Conservation (phyloP, 2,329 filamentous ascomycete genomes). For the Monosporascus cannonballus region DNA sequence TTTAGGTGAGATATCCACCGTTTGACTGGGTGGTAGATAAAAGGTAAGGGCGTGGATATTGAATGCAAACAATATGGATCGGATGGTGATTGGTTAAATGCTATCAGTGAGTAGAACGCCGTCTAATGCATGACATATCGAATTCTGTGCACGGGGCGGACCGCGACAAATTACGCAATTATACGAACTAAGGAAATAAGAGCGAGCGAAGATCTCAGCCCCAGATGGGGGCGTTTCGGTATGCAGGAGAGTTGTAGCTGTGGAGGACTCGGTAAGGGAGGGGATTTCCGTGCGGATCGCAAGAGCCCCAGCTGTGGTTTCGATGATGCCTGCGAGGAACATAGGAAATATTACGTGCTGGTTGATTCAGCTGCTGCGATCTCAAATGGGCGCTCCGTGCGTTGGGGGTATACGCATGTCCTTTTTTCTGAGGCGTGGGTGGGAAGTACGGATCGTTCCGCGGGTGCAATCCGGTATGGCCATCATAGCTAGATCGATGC, state of each 20-base stretch:
- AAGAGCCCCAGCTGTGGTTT: conserved; percentile 27
- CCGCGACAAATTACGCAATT: neutral
- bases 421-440: conserved; percentile 13
- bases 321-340: conserved; percentile 31
- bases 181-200: neutral
- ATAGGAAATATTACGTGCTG: conserved; percentile 26
- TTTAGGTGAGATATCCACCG: neutral
- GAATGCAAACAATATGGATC: neutral
- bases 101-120: neutral
- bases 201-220: conserved; percentile 27
- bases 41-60: neutral
- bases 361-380: conserved; percentile 24
- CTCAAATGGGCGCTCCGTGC: conserved; percentile 21
- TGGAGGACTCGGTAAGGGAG: conserved; percentile 48
- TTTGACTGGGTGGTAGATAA: neutral
- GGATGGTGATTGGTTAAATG: neutral
- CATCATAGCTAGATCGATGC: conserved; percentile 20
- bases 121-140: neutral
- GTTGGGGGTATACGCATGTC: conserved; percentile 15
- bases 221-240: conserved; percentile 50
- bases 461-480: conserved; percentile 8
- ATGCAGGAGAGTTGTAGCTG: conserved; percentile 54
- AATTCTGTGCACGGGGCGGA: neutral
- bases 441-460: conserved; percentile 18
- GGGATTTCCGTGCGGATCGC: conserved; percentile 21